Conservation (phyloP, 139 green algal genomes). For the Chlamydomonas sp. region DNA sequence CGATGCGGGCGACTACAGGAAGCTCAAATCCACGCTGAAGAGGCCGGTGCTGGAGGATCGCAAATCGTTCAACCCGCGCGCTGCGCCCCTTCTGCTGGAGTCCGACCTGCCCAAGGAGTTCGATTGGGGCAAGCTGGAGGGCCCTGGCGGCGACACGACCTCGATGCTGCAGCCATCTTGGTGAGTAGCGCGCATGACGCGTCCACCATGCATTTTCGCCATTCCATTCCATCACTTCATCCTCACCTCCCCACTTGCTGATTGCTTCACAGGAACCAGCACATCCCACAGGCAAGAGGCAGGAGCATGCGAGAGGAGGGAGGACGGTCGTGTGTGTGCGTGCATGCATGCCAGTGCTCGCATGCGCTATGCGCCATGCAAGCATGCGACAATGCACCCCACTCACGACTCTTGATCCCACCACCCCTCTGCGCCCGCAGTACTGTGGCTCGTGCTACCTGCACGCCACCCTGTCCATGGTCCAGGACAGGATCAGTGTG, state of each 20-base stretch:
- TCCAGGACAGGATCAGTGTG: slow-evolving; percentile 35
- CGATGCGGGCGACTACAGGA: slow-evolving; percentile 9
- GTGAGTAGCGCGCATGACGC: not conserved
- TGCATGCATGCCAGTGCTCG: no score
- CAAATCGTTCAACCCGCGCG: not conserved
- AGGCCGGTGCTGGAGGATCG: not conserved
- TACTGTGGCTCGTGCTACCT: slow-evolving; percentile 29
- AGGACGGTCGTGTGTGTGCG: no score
- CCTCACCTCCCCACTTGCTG: not conserved
- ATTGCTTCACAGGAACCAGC: slow-evolving; percentile 2
- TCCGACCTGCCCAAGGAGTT: slow-evolving; percentile 21
- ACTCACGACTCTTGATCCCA: no score
- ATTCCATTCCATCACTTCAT: not conserved
- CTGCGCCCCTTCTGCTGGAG: slow-evolving; percentile 3
- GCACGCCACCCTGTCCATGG: slow-evolving; percentile 34
- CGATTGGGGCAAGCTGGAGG: slow-evolving; percentile 10
- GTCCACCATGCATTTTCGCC: not conserved
- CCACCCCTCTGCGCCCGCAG: not conserved
- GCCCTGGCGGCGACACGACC: slow-evolving; percentile 9
- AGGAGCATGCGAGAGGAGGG: not conserved
- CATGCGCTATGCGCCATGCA: no score
- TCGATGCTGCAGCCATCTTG: slow-evolving; percentile 18
- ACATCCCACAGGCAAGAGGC: slow-evolving; percentile 14
- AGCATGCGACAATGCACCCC: no score
- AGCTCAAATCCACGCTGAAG: slow-evolving; percentile 6